These are phyloP conservation scores for Aspergillus sp. DNA, from an alignment of 2,329 filamentous ascomycete species.

Conservation along the genomic window DNA sequence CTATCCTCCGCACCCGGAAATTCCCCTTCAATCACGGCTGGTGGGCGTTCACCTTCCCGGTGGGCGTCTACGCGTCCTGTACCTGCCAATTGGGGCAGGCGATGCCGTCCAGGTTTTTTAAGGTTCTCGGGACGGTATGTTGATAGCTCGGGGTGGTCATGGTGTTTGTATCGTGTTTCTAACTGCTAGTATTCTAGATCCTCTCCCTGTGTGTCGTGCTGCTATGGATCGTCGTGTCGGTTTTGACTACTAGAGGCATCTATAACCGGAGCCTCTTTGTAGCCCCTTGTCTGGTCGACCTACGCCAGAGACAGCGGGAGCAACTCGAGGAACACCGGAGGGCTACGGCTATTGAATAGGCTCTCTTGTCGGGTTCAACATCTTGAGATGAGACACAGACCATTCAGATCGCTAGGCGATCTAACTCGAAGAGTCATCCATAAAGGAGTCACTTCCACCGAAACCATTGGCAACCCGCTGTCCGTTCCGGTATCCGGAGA, in stretches of 20 bases:
- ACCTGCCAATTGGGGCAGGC: slow-evolving; percentile 36
- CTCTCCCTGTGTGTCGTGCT: slow-evolving; percentile 3
- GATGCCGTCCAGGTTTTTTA: slow-evolving; percentile 46
- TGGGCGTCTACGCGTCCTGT: slow-evolving; percentile 44
- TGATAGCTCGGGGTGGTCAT: not conserved
- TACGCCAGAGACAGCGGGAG: slow-evolving; percentile 1
- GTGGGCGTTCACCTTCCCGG: slow-evolving; percentile 50
- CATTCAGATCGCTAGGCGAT: too few relatives aligned
- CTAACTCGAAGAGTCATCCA: too few relatives aligned
- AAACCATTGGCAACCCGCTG: too few relatives aligned
- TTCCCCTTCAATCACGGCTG: slow-evolving; percentile 53
- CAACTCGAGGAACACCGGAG: not conserved
- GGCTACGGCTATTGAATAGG: not conserved
- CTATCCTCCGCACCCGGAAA: slow-evolving; percentile 14
- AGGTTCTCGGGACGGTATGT: slow-evolving; percentile 41
- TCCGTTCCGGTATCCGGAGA: too few relatives aligned
- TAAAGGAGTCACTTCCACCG: too few relatives aligned
- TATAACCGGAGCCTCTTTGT: slow-evolving; percentile 3
- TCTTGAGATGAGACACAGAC: too few relatives aligned
- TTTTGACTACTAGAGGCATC: slow-evolving; percentile 2
- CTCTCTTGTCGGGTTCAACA: too few relatives aligned
- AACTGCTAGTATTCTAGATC: slow-evolving; percentile 1
- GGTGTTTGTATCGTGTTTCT: not conserved
- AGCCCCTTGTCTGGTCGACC: slow-evolving; percentile 1
- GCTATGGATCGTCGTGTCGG: slow-evolving; percentile 3